Percentiles rank a stretch among this genome's conserved stretches.
phyloP scores from a whole-genome alignment of 148 eudicot genomes.

The Vaccinium macrocarpon region DNA sequence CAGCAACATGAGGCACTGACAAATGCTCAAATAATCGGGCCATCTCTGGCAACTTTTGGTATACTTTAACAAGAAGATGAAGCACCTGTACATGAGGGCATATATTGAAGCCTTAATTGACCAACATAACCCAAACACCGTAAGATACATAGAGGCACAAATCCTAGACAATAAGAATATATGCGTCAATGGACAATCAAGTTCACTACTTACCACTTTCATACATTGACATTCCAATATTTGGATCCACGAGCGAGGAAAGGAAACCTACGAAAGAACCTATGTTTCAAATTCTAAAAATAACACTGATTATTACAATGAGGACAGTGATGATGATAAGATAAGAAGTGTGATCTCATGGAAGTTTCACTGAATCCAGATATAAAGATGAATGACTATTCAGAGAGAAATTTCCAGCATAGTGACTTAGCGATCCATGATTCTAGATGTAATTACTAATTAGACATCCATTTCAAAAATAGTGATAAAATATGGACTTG shows the following conservation, averaged over 20 bases:
- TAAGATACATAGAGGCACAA: not conserved
- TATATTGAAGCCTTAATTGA: not conserved
- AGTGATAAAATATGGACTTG: not conserved
- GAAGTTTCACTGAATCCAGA: not conserved
- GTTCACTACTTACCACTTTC: constrained; percentile 48
- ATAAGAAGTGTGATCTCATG: not conserved
- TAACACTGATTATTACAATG: not conserved
- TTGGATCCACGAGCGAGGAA: constrained; percentile 54
- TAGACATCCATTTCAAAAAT: not conserved
- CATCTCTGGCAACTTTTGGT: constrained; percentile 78
- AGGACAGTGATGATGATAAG: not conserved
- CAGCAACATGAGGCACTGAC: constrained; percentile 95
- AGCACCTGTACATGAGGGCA: constrained; percentile 52
- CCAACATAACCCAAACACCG: not conserved
- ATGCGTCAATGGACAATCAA: not conserved
- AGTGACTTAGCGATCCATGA: not conserved
- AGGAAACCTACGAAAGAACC: constrained; percentile 46
- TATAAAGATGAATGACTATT: not conserved
- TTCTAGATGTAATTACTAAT: not conserved
- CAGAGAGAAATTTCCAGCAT: not conserved
- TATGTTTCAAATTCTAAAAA: not conserved
- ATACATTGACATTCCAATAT: constrained; percentile 51
- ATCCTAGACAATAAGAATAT: not conserved
- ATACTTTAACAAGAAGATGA: constrained; percentile 74
- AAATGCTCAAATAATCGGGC: constrained; percentile 87